Percentiles rank a stretch among this genome's conserved stretches.
Conservation (phyloP, 2,329 filamentous ascomycete genomes). For the Colletotrichum cereale region DNA sequence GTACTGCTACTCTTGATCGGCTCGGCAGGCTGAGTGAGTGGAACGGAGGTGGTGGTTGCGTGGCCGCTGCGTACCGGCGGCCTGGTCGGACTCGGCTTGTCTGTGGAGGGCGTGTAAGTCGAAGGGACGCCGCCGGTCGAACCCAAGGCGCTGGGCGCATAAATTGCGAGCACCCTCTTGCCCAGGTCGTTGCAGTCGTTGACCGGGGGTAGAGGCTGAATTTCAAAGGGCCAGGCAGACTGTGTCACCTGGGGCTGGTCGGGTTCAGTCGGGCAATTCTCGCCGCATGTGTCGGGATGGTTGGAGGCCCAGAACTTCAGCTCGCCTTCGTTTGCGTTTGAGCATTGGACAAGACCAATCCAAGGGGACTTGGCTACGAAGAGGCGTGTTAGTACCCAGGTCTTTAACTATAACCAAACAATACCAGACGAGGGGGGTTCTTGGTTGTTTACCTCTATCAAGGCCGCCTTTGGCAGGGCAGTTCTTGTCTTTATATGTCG, state of each 20-base stretch:
- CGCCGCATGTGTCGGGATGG: conserved; percentile 35
- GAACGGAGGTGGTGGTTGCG: neutral
- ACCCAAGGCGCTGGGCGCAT: neutral
- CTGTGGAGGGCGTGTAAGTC: neutral
- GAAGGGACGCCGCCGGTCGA: conserved; percentile 18
- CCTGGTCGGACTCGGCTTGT: conserved; percentile 10
- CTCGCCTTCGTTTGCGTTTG: conserved; percentile 25
- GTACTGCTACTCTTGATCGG: neutral
- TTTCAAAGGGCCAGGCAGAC: conserved; percentile 18
- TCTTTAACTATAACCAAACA: no score
- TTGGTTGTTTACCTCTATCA: neutral
- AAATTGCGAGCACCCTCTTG: conserved; percentile 23
- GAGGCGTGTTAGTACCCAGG: neutral
- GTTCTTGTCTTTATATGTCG: conserved; percentile 30
- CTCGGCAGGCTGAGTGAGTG: neutral
- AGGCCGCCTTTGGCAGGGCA: conserved; percentile 30
- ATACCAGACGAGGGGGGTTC: no score
- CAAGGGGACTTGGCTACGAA: conserved; percentile 35
- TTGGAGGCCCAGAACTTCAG: conserved; percentile 34
- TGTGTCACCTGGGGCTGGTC: conserved; percentile 7
- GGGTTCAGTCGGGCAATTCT: conserved; percentile 10
- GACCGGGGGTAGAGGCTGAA: conserved; percentile 14
- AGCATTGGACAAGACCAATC: conserved; percentile 33
- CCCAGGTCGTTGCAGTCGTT: conserved; percentile 21
- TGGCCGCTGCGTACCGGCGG: neutral